Conservation (phyloP, 768 basidiomycete genomes). For the Xerocomus brunneocitrinus region DNA sequence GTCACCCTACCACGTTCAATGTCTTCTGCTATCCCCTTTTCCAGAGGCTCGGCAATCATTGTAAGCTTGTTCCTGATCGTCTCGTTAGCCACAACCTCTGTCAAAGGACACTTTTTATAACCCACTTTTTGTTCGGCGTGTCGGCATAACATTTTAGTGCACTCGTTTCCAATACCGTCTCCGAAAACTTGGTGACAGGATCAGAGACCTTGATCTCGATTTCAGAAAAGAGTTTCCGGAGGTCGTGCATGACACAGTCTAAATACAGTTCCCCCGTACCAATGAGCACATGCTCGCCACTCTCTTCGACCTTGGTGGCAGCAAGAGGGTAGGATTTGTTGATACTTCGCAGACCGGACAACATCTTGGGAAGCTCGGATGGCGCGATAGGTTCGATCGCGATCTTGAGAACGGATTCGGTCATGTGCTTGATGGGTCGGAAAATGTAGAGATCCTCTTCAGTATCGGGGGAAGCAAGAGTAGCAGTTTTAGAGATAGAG, state of each 20-base stretch:
- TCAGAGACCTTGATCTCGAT: constrained; percentile 99
- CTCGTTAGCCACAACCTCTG: constrained; percentile 12
- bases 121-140: constrained; percentile 97
- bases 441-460: constrained; percentile 93
- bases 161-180: constrained; percentile 96
- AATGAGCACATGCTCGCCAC: constrained; percentile 94
- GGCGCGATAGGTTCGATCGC: constrained; percentile 98
- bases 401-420: constrained; percentile 94
- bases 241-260: constrained; percentile 95
- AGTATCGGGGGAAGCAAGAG: constrained; percentile 65
- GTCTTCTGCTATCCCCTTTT: constrained; percentile 93
- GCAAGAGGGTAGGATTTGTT: constrained; percentile 97
- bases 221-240: constrained; percentile 88
- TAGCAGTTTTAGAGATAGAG: constrained; percentile 94
- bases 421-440: constrained; percentile 94
- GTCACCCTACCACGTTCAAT: constrained; percentile 90
- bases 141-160: constrained; percentile 99
- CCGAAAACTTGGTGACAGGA: constrained; percentile 96
- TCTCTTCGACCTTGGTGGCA: constrained; percentile 95
- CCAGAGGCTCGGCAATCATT: constrained; percentile 98
- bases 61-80: constrained; percentile 85
- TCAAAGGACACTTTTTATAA: constrained; percentile 6
- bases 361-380: constrained; percentile 97
- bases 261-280: constrained; percentile 97
- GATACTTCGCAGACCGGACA: constrained; percentile 91